Evolutionary conservation across 108 stramenopile species (phyloP).

Genomic region (Nannochloropsis salina): DNA sequence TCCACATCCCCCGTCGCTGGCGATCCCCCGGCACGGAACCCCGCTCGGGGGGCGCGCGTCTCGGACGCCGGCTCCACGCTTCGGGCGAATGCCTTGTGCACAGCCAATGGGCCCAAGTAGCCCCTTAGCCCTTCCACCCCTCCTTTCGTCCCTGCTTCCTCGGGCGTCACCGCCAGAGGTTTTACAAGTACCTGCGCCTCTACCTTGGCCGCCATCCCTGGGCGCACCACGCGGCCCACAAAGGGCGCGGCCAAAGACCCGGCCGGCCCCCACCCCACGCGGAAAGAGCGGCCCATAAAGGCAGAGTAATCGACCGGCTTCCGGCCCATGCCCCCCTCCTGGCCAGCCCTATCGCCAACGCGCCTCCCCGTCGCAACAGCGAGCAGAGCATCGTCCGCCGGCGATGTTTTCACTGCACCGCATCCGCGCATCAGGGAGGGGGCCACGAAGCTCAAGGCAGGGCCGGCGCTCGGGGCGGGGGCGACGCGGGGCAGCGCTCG

Average conservation of each 20-base stretch:
- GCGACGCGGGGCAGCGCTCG: not conserved
- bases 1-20: not conserved
- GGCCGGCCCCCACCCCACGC: slow-evolving; percentile 41
- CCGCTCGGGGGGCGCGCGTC: not conserved
- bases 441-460: not conserved
- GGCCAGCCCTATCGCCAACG: not conserved
- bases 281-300: slow-evolving; percentile 42
- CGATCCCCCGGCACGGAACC: not conserved
- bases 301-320: slow-evolving; percentile 29
- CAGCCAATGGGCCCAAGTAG: slow-evolving; percentile 23
- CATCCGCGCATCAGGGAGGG: not conserved
- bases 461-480: not conserved
- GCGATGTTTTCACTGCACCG: not conserved
- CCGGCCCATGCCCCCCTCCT: not conserved
- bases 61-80: not conserved
- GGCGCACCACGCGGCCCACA: slow-evolving; percentile 20
- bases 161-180: not conserved
- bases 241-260: slow-evolving; percentile 22
- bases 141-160: not conserved
- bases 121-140: slow-evolving; percentile 13
- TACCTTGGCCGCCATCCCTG: slow-evolving; percentile 20
- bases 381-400: not conserved
- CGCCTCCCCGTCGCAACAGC: not conserved
- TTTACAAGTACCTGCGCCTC: not conserved
- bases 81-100: slow-evolving; percentile 12